Evolutionary conservation across 2,329 filamentous ascomycete genomes (phyloP).

Genomic region (Sarocladium oryzae): DNA sequence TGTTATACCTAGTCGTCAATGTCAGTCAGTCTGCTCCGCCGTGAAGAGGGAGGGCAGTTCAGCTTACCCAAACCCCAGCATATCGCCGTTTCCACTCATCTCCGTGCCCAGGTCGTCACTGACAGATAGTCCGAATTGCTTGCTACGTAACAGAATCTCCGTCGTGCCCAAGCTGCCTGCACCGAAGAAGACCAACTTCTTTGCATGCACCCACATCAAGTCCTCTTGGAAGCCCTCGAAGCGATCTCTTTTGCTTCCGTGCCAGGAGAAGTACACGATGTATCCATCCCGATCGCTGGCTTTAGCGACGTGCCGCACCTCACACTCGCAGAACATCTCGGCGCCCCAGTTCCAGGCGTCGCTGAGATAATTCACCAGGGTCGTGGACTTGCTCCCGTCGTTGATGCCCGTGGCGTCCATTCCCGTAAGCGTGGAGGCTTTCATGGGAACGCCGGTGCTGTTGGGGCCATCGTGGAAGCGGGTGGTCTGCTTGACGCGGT

Average conservation of each 20-base stretch:
- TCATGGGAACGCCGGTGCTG: slow-evolving; percentile 58
- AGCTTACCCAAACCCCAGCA: slow-evolving; percentile 53
- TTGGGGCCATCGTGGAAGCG: slow-evolving; percentile 56
- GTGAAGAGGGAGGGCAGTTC: neutral
- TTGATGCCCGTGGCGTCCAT: slow-evolving; percentile 60
- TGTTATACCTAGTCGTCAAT: slow-evolving; percentile 46
- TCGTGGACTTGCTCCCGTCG: slow-evolving; percentile 62
- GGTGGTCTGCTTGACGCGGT: slow-evolving; percentile 54
- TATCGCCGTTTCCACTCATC: slow-evolving; percentile 63
- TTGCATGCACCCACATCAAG: slow-evolving; percentile 62
- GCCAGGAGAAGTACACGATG: slow-evolving; percentile 59
- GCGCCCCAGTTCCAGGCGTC: slow-evolving; percentile 69
- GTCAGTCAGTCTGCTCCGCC: neutral
- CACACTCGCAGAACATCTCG: slow-evolving; percentile 64
- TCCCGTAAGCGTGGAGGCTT: slow-evolving; percentile 50
- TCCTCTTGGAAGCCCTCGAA: slow-evolving; percentile 51
- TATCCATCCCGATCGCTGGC: slow-evolving; percentile 47
- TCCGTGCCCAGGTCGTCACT: slow-evolving; percentile 51
- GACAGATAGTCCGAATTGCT: slow-evolving; percentile 49
- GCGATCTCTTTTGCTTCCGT: slow-evolving; percentile 48
- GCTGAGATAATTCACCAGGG: slow-evolving; percentile 58
- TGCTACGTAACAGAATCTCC: slow-evolving; percentile 57
- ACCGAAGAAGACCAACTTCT: slow-evolving; percentile 58
- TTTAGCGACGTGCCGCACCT: slow-evolving; percentile 57
- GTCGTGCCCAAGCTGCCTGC: slow-evolving; percentile 60